Percentiles rank a stretch among this genome's conserved stretches.
These are phyloP conservation scores for Begonia peltatifolia DNA, from an alignment of 306 rosid species.

Conservation along the genomic window DNA sequence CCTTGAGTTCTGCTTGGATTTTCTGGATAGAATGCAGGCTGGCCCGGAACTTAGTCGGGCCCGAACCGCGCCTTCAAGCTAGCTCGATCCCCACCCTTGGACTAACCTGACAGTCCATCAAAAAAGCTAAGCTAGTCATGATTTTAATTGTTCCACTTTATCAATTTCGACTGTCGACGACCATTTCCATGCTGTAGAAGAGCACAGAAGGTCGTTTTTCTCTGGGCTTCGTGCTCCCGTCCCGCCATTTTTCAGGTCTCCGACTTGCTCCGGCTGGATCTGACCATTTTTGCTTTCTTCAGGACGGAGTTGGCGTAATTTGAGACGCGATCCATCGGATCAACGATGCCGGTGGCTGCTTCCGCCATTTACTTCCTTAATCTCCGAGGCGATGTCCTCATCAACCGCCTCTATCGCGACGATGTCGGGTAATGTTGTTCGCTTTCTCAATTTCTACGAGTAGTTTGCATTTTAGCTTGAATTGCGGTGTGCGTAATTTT, in stretches of 20 bases:
- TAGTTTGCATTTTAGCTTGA: background rate
- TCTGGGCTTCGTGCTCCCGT: too few species aligned
- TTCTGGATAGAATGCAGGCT: too few species aligned
- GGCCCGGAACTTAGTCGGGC: too few species aligned
- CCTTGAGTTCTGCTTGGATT: too few species aligned
- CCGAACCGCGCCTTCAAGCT: too few species aligned
- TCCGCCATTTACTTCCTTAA: constrained; percentile 79
- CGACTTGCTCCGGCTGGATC: background rate
- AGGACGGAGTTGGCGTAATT: constrained; percentile 3
- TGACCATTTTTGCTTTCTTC: too few species aligned
- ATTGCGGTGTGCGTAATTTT: background rate
- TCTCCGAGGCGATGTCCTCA: constrained; percentile 95
- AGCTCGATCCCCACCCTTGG: too few species aligned
- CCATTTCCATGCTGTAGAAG: background rate
- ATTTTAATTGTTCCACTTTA: background rate
- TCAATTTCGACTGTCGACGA: background rate
- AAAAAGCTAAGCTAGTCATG: too few species aligned
- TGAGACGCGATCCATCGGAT: constrained; percentile 32
- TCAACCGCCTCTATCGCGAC: constrained; percentile 92
- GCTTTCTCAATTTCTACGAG: background rate
- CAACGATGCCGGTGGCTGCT: constrained; percentile 92
- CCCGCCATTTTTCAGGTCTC: background rate
- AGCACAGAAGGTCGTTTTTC: background rate
- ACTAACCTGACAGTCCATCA: too few species aligned
- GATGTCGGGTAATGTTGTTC: constrained; percentile 59